Base-by-base conservation (phyloP, 2,329 filamentous ascomycete genomes). In the Beauveria sp. region DNA sequence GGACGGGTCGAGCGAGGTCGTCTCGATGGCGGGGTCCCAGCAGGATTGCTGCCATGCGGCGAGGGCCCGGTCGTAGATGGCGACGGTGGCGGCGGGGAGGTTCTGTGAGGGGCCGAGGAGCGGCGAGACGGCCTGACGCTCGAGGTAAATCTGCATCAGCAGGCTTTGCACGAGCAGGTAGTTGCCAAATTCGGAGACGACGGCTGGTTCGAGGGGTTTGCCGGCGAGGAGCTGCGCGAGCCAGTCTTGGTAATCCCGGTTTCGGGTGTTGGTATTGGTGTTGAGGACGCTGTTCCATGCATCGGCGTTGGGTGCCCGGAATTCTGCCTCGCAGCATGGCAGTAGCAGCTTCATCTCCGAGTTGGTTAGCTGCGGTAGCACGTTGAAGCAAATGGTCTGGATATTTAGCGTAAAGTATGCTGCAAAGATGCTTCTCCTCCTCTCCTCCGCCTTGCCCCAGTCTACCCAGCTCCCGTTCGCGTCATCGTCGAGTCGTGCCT, bases 381-480 rank as follows among this genome's bases (percentile, higher is more conserved):
- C 81, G 68, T 85, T 82, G 73, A 85, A 86, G 66, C 83, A 83
- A 59, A 86, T 83, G 40, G 79, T 83, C 64, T 86, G 83, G 2
- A 86, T 74, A 66, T 85, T 85, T 63, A 83, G 82, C 65, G 85
- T 60, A n/a, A 65, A 63, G 49, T 68, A 71, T 78, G 69, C 81
- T 78, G 69, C 84, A 80, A 62, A 83, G 56, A 73, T n/a, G 4
- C 26, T 51, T 51, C 49, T 30, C 18, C 49, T 30, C 8, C 49
- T n/a, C 26, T 51, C 49, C 28, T 51, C 49, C 5, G 62, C 59
- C 9, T 74, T 73, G 22, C 80, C 70, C 82, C 82, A 85, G 22
- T 81, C 77, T 63, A 76, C 71, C 80, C 80, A 83, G 22, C 26
- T 51, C 4, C 10, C 30, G 30, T 34, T 34, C 3, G 51, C 54